Percentiles rank a stretch among this genome's conserved stretches.
phyloP scores from a whole-genome alignment of 2,329 filamentous ascomycete species.

The Dactylellina parvicollis region DNA sequence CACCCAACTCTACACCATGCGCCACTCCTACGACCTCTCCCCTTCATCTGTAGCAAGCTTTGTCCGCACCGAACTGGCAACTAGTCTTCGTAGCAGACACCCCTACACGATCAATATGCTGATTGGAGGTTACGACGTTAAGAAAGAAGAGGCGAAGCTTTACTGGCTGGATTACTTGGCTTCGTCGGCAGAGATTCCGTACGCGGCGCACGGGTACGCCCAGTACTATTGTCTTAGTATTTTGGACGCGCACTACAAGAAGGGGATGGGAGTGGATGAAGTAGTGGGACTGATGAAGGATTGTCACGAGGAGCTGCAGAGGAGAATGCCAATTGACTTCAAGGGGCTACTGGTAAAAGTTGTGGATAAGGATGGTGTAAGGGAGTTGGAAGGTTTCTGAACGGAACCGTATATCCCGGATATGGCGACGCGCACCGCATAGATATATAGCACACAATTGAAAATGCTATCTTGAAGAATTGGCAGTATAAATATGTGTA shows the following conservation, averaged over 20 bases:
- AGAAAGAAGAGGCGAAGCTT: conserved; percentile 86
- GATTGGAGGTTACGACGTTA: conserved; percentile 90
- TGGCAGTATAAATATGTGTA: not conserved
- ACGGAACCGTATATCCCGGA: not conserved
- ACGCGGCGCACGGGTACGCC: conserved; percentile 97
- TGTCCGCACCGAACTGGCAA: conserved; percentile 90
- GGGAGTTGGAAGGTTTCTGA: conserved; percentile 68
- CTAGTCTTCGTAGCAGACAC: conserved; percentile 86
- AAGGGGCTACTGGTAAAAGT: conserved; percentile 96
- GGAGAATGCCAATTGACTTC: conserved; percentile 96
- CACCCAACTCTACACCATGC: conserved; percentile 97
- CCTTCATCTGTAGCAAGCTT: conserved; percentile 90
- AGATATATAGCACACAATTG: conserved; percentile 24
- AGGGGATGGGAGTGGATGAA: conserved; percentile 86
- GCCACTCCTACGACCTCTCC: conserved; percentile 90
- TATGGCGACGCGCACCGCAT: conserved; percentile 17
- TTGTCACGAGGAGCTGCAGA: conserved; percentile 97
- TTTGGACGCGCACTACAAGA: conserved; percentile 97
- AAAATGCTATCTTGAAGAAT: conserved; percentile 11
- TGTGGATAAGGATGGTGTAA: conserved; percentile 91
- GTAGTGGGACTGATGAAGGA: conserved; percentile 91
- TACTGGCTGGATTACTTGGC: conserved; percentile 99
- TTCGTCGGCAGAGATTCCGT: conserved; percentile 84
- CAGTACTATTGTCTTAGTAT: conserved; percentile 97
- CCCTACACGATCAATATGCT: conserved; percentile 98